Evolutionary conservation across 164 flowering plant genomes (phyloP).

Genomic region (Berberis vulgaris): DNA sequence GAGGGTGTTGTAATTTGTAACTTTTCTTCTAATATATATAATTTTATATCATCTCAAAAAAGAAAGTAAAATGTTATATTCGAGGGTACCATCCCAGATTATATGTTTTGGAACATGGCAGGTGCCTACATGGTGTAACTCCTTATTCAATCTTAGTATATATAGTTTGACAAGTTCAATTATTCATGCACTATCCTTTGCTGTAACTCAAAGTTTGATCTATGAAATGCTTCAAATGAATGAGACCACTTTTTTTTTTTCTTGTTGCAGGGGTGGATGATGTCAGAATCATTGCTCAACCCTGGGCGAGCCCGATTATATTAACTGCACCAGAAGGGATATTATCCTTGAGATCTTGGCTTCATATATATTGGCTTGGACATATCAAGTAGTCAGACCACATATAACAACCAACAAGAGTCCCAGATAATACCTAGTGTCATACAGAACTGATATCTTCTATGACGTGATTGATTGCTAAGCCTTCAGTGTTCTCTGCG

Average conservation of each 20-base stretch:
- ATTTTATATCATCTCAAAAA: neutral
- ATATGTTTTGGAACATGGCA: too few relatives aligned
- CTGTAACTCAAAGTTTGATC: neutral
- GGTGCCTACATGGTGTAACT: too few relatives aligned
- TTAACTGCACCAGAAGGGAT: slow-evolving; percentile 5
- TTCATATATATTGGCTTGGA: too few relatives aligned
- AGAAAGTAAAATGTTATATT: neutral
- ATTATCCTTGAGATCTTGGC: too few relatives aligned
- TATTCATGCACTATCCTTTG: neutral
- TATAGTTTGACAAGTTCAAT: neutral
- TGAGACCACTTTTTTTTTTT: neutral
- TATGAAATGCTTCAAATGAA: neutral
- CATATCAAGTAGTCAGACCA: too few relatives aligned
- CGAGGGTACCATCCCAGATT: neutral
- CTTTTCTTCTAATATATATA: neutral
- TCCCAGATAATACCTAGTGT: too few relatives aligned
- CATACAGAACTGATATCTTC: too few relatives aligned
- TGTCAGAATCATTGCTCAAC: slow-evolving; percentile 92
- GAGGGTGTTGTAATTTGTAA: neutral
- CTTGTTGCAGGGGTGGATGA: slow-evolving; percentile 78
- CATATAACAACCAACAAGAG: too few relatives aligned
- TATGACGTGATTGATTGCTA: too few relatives aligned
- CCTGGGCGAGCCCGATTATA: slow-evolving; percentile 86
- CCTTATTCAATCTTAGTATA: too few relatives aligned
- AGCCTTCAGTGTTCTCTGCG: too few relatives aligned